Evolutionary conservation across 2,329 filamentous ascomycete species (phyloP), one percentile per base, ranked within the genome.

Genomic region (Biscogniauxia mediterranea): DNA sequence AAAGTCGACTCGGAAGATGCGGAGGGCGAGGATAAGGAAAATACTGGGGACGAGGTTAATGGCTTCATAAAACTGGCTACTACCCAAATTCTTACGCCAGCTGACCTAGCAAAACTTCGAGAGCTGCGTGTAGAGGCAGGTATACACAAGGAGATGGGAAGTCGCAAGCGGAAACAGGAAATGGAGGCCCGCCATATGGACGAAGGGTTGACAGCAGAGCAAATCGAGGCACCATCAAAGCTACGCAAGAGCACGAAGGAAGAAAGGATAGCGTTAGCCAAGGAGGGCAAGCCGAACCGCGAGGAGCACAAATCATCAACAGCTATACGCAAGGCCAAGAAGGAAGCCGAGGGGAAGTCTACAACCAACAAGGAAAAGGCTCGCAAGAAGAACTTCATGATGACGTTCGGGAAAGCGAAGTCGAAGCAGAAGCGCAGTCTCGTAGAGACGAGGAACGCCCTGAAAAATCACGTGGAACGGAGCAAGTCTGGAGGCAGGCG

Each of bases 361-460:
- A 93, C 92, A 46, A 98, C 94, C 67, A 99, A 99, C 79, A 91
- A 91, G 80, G 95, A 99, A 82, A 99, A 99, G 86, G 87, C 91
- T 51, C 83, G 94, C 69, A 92, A 92, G 84, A 99, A 99, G 90
- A 99, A 99, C 77, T 96, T 99, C 79, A 75, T 99, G 71, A 99
- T 99, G 95, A 98, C 94, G 49, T 79, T 99, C 62, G 92, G 94
- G 61, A 98, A 99, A 82, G 95, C 95, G 11, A 96, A 95, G 83
- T 86, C 85, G 68, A 99, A 98, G 83, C 90, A 95, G 73, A 97
- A 97, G 88, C 85, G 93, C 72, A 97, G 92, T 85, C 80, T 99
- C 76, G 86, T 91, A 13, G 89, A 97, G 78, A 93, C 92, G 66
- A 86, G 86, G 72, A 92, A 89, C 79, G 86, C 93, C 42, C 77